Evolutionary conservation across 352 stramenopile genomes (phyloP), one percentile per base, ranked within the genome.

Genomic region (Globisporangium nunn): DNA sequence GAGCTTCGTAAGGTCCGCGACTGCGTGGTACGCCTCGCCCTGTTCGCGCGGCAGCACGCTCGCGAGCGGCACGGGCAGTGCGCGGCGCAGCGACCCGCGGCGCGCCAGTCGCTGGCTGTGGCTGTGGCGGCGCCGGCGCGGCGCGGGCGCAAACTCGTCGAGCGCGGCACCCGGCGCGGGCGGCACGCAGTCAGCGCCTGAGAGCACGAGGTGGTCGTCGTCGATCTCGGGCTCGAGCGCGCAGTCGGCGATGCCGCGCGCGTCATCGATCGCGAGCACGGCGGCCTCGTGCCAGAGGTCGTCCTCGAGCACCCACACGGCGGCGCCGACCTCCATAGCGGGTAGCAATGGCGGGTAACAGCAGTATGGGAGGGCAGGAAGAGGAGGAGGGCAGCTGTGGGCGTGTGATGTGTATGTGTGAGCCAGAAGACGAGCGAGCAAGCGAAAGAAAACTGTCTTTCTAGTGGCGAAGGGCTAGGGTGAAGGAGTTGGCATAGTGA

Each of bases 1-100:
- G 59, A 97, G 83, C 56, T 93, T 90, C 30, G 89, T 96, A 14
- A 97, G 58, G 71, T 97, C 89, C 54, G 96, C 80, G 29, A 96
- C 77, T 4, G 52, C 53, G 60, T 89, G 74, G 54, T 91, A 87
- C 23, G 71, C 57, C 56, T 86, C 75, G 49, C 71, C 56, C n/a
- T 74, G 66, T 59, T 79, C 75, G 11, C 82, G 73, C 31, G 82
- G 78, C 6, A 88, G 68, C 46, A 93, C 79, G 11, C 73, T 57
- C 10, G 76, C 61, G 7, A 63, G 28, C 1, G 72, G 53, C n/a
- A 87, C 57, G n/a, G 62, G 56, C 31, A 71, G 52, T 10, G 73
- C 61, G 29, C 69, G 58, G 1, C 70, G 69, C 58, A 75, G 59
- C 6, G 75, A 87, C 30, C 68, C 66, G 30, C 67, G 72, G 40